Percentiles rank a stretch among this genome's conserved stretches.
phyloP scores from a whole-genome alignment of 805 yeast species.

The Kuraishia floccosa region DNA sequence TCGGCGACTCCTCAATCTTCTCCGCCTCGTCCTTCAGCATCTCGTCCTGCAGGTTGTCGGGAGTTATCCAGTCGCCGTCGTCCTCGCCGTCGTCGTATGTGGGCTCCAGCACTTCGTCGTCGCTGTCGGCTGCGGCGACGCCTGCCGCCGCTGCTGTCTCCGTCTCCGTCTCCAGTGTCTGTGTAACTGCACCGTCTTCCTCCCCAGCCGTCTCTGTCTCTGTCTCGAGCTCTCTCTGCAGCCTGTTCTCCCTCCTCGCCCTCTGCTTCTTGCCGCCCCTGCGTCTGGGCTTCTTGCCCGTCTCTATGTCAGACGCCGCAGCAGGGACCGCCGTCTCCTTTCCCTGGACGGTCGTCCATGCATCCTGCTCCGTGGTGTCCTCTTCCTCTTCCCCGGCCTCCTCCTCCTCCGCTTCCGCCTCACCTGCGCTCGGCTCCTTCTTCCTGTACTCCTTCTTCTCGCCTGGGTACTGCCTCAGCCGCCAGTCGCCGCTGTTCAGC shows the following conservation, averaged over 20 bases:
- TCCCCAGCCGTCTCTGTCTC: constrained; percentile 4
- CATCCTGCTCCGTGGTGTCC: constrained; percentile 4
- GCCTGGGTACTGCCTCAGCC: constrained; percentile 67
- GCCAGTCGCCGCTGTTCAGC: constrained; percentile 53
- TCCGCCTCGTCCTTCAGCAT: constrained; percentile 62
- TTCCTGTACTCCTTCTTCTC: constrained; percentile 31
- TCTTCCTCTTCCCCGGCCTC: constrained; percentile 4
- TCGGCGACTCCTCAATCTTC: constrained; percentile 25
- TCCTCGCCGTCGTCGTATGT: constrained; percentile 66
- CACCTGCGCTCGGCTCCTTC: constrained; percentile 26
- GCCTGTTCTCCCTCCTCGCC: constrained; percentile 8
- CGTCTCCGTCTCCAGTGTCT: constrained; percentile 1
- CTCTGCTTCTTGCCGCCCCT: constrained; percentile 60
- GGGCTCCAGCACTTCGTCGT: constrained; percentile 5
- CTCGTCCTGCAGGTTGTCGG: constrained; percentile 67
- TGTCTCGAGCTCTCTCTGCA: constrained; percentile 5
- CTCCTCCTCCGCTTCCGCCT: constrained; percentile 11
- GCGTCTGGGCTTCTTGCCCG: constrained; percentile 27
- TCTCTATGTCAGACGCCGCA: constrained; percentile 5
- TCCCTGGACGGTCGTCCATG: constrained; percentile 3
- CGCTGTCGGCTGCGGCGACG: constrained; percentile 17
- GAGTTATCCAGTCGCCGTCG: constrained; percentile 86
- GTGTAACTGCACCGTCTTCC: constrained; percentile 1
- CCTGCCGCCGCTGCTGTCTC: constrained; percentile 1
- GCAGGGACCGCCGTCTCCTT: constrained; percentile 3